These are phyloP conservation scores for Nadsonia commutata DNA, from an alignment of 1,139 yeast genomes.

Conservation along the genomic window DNA sequence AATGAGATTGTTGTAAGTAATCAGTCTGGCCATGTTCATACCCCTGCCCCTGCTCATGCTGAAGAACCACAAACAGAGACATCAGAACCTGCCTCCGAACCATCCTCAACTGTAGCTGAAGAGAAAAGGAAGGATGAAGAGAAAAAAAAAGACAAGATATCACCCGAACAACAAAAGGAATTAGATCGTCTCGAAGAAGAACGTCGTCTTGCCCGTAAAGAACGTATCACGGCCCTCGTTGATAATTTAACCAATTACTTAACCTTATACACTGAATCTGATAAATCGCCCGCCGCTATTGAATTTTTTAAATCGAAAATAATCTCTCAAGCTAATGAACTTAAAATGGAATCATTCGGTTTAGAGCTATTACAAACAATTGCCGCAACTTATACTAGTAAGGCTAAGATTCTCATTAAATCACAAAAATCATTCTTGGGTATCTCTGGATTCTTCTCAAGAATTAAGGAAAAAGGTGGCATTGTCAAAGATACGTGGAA, in stretches of 20 bases:
- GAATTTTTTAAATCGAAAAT: slow-evolving; percentile 57
- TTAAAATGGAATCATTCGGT: slow-evolving; percentile 92
- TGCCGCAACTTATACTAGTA: slow-evolving; percentile 62
- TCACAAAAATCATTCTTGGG: slow-evolving; percentile 61
- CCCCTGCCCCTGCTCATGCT: slow-evolving; percentile 2
- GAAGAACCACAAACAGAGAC: not conserved
- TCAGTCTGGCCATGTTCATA: not conserved
- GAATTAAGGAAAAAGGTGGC: slow-evolving; percentile 76
- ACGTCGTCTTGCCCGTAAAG: slow-evolving; percentile 53
- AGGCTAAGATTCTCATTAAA: slow-evolving; percentile 42
- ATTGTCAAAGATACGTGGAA: slow-evolving; percentile 76
- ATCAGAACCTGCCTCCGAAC: slow-evolving; percentile 1
- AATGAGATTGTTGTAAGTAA: not conserved
- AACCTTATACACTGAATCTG: slow-evolving; percentile 73
- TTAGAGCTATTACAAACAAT: slow-evolving; percentile 77
- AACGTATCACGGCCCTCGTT: slow-evolving; percentile 52
- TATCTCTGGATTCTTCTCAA: slow-evolving; percentile 71
- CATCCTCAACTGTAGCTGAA: slow-evolving; percentile 10
- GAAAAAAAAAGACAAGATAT: slow-evolving; percentile 22
- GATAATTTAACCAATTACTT: slow-evolving; percentile 51
- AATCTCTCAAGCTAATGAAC: slow-evolving; percentile 68
- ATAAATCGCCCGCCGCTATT: slow-evolving; percentile 52
- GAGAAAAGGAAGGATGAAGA: slow-evolving; percentile 16
- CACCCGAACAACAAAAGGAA: slow-evolving; percentile 32
- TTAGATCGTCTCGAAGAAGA: slow-evolving; percentile 75